Conservation (phyloP, 208 protist species). For the Novymonas esmeraldas region DNA sequence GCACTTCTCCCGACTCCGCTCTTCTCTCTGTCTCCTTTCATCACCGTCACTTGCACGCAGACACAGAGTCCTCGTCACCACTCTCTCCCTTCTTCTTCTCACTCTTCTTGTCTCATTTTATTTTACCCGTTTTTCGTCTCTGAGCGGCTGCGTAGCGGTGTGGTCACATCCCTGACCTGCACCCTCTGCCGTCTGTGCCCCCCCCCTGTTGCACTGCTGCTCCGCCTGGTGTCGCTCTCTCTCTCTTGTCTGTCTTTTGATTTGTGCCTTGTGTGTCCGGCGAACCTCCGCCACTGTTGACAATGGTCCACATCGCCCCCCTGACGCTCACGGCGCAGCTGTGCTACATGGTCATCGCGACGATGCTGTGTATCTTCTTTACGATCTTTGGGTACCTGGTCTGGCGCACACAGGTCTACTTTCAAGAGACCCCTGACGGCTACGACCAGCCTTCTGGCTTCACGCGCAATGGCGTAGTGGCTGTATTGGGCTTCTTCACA, state of each 20-base stretch:
- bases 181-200: neutral
- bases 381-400: neutral
- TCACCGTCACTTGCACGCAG: neutral
- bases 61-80: neutral
- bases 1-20: too few relatives aligned
- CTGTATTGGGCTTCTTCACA: slow-evolving; percentile 14
- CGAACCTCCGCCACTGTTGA: neutral
- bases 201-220: neutral
- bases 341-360: slow-evolving; percentile 10
- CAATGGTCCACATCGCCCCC: slow-evolving; percentile 18
- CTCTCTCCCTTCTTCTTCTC: neutral
- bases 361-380: neutral
- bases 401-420: slow-evolving; percentile 11
- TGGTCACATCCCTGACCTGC: too few relatives aligned
- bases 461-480: slow-evolving; percentile 5
- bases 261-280: too few relatives aligned
- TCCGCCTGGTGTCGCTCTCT: neutral
- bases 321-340: slow-evolving; percentile 25
- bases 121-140: neutral
- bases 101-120: too few relatives aligned
- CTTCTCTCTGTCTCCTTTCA: neutral
- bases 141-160: too few relatives aligned
- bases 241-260: too few relatives aligned
- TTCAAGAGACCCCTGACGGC: neutral
- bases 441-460: neutral